Evolutionary conservation across 306 rosid genomes (phyloP), one percentile per base, ranked within the genome.

Genomic region (Abrus precatorius): DNA sequence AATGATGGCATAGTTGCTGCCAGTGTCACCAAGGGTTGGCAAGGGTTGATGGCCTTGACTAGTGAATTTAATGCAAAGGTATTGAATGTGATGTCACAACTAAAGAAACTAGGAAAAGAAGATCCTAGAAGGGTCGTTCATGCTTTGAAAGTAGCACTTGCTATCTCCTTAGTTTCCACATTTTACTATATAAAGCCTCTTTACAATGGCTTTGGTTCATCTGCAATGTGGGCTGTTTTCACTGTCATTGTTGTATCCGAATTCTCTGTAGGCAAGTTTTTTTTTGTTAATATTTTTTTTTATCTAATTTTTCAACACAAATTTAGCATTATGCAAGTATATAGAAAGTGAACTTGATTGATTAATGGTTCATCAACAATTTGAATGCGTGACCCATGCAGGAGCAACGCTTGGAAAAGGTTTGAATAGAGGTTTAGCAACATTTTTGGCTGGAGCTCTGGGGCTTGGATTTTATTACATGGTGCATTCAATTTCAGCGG

Each of bases 41-140:
- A 40, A 69, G 3, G 83, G 48, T 38, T 72, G 6, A 73, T 38
- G 65, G 55, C 55, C 29, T 20, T 73, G 29, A 27, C 13, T 55
- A 34, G 68, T 0, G 20, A 74, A 41, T 48, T 74, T 11, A 32
- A 0, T 43, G 4, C 63, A 0, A 84, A 50, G 14, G 38, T 62
- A 27, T 7, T 52, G 1, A 36, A 69, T 3, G 12, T 55, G 41
- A n/a, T 80, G 44, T 43, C 50, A 81, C 60, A 75, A 68, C 10
- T 76, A 48, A 85, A 85, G 82, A 72, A 85, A 64, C 2, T 83
- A 4, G 89, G 87, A 69, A 52, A 85, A 76, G 89, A 88, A 4
- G 91, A 88, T 77, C 91, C 88, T 6, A 85, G 87, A 74, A 79
- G 84, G 64, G 61, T 80, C 32, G 76, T 76, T 76, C 88, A 88